Base-by-base conservation (phyloP, 805 yeast species). In the Metschnikowia drakensbergensis region DNA sequence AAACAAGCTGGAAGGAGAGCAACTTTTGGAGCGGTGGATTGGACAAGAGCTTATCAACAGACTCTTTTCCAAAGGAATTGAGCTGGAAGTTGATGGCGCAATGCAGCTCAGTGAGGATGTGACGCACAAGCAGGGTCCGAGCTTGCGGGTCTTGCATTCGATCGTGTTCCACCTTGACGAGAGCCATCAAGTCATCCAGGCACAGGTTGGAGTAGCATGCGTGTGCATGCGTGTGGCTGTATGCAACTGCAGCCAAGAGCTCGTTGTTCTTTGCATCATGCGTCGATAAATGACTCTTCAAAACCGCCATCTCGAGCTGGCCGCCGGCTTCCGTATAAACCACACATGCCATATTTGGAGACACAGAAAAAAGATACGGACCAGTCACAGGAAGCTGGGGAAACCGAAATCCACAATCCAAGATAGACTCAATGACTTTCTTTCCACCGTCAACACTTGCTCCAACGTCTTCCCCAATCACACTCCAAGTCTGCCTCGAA, bases 1-100 rank as follows among this genome's bases (percentile, higher is more conserved):
- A 61, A 0, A 82, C 70, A 48, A 85, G 71, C 59, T 88, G 95
- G 45, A 88, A 68, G 11, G 88, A 79, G 32, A 88, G 66, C 42
- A 89, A 67, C 46, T 85, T 76, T 59, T 88, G 96, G 45, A 87
- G 71, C 1, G 94, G 89, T 9, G 92, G 92, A 57, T 83, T 83
- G 17, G 84, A 83, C 35, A 88, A 67, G 51, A 88, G 70, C 58
- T 84, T 83, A 58, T 88, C 96, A 2, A 86, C 82, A 42, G 83
- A 86, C 47, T 88, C 96, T 46, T 81, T 80, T 6, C 83, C 77
- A 42, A 82, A 80, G 0, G 66, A 62, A 59, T 85, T 87, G 46
- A 88, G 72, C 30, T 82, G 80, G 58, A 88, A 83, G 58, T 82
- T 85, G 51, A 89, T 76, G 0, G 94, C 83, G n/a, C 82, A 67